Percentiles rank a stretch among this genome's conserved stretches.
Evolutionary conservation across 2,329 filamentous ascomycete genomes (phyloP).

Genomic region (Coniochaeta sp.): DNA sequence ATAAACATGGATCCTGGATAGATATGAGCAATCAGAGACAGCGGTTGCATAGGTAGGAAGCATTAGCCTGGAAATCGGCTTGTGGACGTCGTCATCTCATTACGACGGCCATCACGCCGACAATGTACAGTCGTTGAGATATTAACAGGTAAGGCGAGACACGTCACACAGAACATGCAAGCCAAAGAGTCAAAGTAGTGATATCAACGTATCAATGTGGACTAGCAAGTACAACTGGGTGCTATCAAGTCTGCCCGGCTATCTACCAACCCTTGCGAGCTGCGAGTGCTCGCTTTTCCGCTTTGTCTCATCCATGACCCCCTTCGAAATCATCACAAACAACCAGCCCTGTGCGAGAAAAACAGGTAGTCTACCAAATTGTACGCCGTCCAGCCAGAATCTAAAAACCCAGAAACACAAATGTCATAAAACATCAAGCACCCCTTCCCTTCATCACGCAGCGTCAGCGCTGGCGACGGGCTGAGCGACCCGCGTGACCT

Average conservation of each 20-base stretch:
- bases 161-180: not conserved
- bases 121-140: not conserved
- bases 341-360: not conserved
- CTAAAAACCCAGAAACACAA: not conserved
- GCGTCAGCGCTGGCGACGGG: conserved; percentile 79
- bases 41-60: no score
- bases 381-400: conserved; percentile 1
- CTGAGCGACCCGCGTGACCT: conserved; percentile 76
- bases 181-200: no score
- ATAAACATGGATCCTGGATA: no score
- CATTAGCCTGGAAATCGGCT: no score
- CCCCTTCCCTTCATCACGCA: conserved; percentile 53
- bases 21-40: no score
- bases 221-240: not conserved
- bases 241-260: not conserved
- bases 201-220: not conserved
- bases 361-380: not conserved
- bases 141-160: not conserved
- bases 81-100: no score
- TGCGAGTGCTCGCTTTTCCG: not conserved
- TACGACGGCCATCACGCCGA: no score
- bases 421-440: conserved; percentile 1
- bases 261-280: not conserved
- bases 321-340: not conserved
- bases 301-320: not conserved